Conservation (phyloP, 2,329 filamentous ascomycete species). For the Cadophora gregata region DNA sequence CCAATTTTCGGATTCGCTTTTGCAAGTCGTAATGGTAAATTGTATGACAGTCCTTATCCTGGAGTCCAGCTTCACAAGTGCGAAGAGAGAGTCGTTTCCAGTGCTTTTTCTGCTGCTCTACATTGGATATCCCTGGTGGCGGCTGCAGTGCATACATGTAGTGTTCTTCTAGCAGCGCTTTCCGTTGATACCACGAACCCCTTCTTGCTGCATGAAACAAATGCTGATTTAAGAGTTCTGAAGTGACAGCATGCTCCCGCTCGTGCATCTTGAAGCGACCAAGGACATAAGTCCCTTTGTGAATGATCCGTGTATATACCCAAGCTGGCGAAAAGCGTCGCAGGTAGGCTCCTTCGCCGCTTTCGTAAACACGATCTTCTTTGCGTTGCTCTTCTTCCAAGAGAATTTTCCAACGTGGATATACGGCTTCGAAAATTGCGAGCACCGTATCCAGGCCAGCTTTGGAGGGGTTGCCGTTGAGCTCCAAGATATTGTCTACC, state of each 20-base stretch:
- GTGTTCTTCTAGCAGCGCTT: constrained; percentile 91
- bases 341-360: constrained; percentile 86
- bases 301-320: constrained; percentile 90
- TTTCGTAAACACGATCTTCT: constrained; percentile 78
- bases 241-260: constrained; percentile 76
- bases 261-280: constrained; percentile 82
- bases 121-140: constrained; percentile 36
- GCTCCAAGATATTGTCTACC: constrained; percentile 83
- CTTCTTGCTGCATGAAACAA: constrained; percentile 86
- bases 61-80: constrained; percentile 86
- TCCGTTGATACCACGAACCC: constrained; percentile 94
- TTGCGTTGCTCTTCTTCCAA: constrained; percentile 77
- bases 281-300: constrained; percentile 82
- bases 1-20: constrained; percentile 90
- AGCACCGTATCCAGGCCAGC: constrained; percentile 71
- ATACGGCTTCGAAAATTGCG: constrained; percentile 73
- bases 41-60: constrained; percentile 87
- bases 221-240: constrained; percentile 77
- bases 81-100: constrained; percentile 79
- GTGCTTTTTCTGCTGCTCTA: constrained; percentile 74
- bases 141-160: constrained; percentile 74
- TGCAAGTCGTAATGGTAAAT: constrained; percentile 95
- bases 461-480: constrained; percentile 71
- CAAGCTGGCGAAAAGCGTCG: constrained; percentile 89
- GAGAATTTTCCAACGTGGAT: constrained; percentile 80